These are phyloP conservation scores for Xylariaceae sp. DNA, from an alignment of 2,329 filamentous ascomycete genomes.

Conservation along the genomic window DNA sequence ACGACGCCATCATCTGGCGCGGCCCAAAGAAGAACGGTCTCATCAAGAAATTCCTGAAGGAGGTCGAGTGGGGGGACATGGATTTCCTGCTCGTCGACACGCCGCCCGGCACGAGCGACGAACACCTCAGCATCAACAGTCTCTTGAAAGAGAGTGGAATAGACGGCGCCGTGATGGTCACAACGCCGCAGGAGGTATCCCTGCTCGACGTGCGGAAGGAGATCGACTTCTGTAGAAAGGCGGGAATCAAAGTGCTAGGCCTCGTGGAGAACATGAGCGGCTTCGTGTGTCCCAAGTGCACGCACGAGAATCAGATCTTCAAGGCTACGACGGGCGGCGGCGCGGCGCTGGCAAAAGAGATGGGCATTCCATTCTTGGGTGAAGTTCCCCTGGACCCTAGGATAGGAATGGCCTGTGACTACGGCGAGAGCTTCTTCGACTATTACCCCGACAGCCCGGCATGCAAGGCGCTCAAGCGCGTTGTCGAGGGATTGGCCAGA, in stretches of 20 bases:
- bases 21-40: conserved; percentile 98
- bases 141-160: conserved; percentile 88
- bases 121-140: conserved; percentile 90
- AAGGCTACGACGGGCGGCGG: conserved; percentile 86
- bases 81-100: conserved; percentile 94
- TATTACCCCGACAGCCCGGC: conserved; percentile 90
- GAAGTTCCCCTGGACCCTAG: conserved; percentile 87
- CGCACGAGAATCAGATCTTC: conserved; percentile 80
- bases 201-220: conserved; percentile 93
- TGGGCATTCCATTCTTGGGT: conserved; percentile 83
- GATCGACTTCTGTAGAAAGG: conserved; percentile 95
- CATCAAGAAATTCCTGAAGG: conserved; percentile 96
- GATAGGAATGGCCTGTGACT: conserved; percentile 95
- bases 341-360: conserved; percentile 73
- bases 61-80: conserved; percentile 94
- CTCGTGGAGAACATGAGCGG: conserved; percentile 98
- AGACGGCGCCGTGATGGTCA: conserved; percentile 87
- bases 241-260: conserved; percentile 80
- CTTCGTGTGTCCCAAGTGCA: conserved; percentile 93
- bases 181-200: conserved; percentile 90
- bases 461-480: conserved; percentile 72
- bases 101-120: conserved; percentile 89
- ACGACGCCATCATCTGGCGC: conserved; percentile 96
- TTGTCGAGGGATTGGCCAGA: conserved; percentile 68
- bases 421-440: conserved; percentile 95